Base-by-base conservation (phyloP, 257 asterid genomes). In the Penstemon davidsonii region DNA sequence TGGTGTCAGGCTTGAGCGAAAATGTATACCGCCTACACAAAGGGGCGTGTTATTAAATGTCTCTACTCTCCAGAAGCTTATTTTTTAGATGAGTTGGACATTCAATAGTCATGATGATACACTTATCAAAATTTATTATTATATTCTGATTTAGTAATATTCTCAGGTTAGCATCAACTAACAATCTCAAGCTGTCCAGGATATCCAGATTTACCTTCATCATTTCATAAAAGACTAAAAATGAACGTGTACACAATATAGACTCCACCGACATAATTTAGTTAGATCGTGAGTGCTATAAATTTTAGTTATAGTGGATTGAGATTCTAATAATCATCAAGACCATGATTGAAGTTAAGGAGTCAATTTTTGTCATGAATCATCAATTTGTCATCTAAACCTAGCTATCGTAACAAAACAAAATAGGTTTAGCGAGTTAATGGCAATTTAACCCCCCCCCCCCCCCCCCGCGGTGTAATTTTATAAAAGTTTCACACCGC, bases 161-260 rank as follows among this genome's bases (percentile, higher is more conserved):
- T 25, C 58, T 43, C 50, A 15, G 63, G 7, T 43, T 15, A 61
- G n/a, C 37, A 60, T 40, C 36, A 56, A 9, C 36, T 6, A 45
- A 51, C 11, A 66, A 72, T 15, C 45, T 71, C 56, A 52, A 41
- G 25, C 36, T 56, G 47, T 7, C 42, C 56, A 37, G 53, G 39
- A 13, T 52, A 51, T 15, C 15, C 62, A 52, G 46, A 49, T 19
- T 69, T 37, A 8, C 51, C 44, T 38, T 37, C n/a, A 7, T 6
- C 37, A 42, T 50, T 57, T 70, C 55, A 70, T 42, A 70, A 46
- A 15, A 46, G 11, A 60, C 50, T 39, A 42, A 40, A 33, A 61
- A 56, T 7, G 56, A 70, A 42, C 6, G 2, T 43, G 13, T 52
- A 41, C 37, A 18, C 37, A 8, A 8, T 7, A 44, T 33, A 43